These are phyloP conservation scores for Haberlea rhodopensis DNA, from an alignment of 257 asterid genomes.

Conservation along the genomic window DNA sequence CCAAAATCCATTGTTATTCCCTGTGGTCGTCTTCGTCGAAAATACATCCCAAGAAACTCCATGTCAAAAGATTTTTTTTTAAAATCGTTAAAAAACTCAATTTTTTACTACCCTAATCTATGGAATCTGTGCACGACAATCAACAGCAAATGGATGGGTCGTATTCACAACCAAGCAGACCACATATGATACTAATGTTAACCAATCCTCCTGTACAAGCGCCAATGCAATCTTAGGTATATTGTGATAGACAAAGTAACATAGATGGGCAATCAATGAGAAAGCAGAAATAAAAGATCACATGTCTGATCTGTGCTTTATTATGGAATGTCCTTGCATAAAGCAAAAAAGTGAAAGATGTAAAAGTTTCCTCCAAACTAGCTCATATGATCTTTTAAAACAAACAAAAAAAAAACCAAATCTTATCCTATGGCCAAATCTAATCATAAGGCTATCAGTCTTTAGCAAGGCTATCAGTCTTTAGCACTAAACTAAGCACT, in stretches of 20 bases:
- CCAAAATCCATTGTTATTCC: neutral
- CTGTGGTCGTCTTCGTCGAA: neutral
- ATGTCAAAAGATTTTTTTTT: neutral
- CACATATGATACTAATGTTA: neutral
- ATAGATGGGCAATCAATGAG: neutral
- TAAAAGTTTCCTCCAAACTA: slow-evolving; percentile 28
- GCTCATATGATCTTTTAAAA: slow-evolving; percentile 32
- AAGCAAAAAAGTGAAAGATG: slow-evolving; percentile 28
- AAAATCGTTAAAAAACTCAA: too few relatives aligned
- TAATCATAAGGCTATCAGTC: slow-evolving; percentile 32
- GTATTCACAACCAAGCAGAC: too few relatives aligned
- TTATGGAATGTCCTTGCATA: slow-evolving; percentile 33
- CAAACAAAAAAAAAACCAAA: slow-evolving; percentile 35
- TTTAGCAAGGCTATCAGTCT: too few relatives aligned
- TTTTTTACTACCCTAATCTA: too few relatives aligned
- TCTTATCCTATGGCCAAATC: slow-evolving; percentile 30
- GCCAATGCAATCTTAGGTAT: neutral
- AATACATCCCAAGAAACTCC: neutral
- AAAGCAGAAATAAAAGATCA: slow-evolving; percentile 17
- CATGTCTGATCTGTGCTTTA: slow-evolving; percentile 35
- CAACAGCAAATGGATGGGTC: too few relatives aligned
- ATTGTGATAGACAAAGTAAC: neutral
- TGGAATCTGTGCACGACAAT: too few relatives aligned
- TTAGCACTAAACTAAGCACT: slow-evolving; percentile 25
- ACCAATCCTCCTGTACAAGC: neutral